Evolutionary conservation across 176 grass and related monocot genomes (phyloP), one percentile per base, ranked within the genome.

Genomic region (Musa schizocarpa): DNA sequence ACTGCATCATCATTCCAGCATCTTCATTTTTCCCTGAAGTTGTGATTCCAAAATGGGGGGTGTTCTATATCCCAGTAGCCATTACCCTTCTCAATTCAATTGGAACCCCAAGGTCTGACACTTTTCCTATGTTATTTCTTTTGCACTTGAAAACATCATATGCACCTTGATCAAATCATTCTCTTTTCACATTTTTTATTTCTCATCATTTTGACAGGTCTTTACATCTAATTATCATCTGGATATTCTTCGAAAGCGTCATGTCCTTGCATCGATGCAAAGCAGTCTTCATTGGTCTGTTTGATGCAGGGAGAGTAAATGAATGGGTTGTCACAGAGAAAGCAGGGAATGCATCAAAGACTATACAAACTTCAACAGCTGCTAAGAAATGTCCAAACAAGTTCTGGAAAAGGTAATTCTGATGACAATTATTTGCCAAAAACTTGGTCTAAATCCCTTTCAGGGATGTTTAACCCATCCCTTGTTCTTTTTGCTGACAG

Each of bases 281-380:
- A 70, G 83, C 89, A 5, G 83, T 86, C 50, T 50, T 76, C 62
- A 81, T 80, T 0, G 89, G 86, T 19, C 54, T 92, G 25, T 66
- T 88, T 25, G 86, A 87, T 63, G 87, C 83, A 14, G 80, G 53
- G 22, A 81, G 87, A 62, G 89, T 81, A 8, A 76, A 88, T 63
- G 80, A 88, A 75, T 92, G 89, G 86, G 86, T 92, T 21, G 89
- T 92, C 51, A 92, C 89, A 17, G 77, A 92, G 83, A 92, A 92
- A 73, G 65, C 79, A 81, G 83, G 54, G 81, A 77, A 58, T 79
- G 74, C 76, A 73, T 76, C 58, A 77, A 83, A 78, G 70, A 81
- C 53, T 76, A 88, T 69, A 52, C 78, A 63, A 80, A 63, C 23
- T 57, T 81, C 13, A 73, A 78, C 81, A 74, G 25, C 77, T 86